Conservation (phyloP, 2,329 filamentous ascomycete genomes). For the Drechslerella dactyloides region DNA sequence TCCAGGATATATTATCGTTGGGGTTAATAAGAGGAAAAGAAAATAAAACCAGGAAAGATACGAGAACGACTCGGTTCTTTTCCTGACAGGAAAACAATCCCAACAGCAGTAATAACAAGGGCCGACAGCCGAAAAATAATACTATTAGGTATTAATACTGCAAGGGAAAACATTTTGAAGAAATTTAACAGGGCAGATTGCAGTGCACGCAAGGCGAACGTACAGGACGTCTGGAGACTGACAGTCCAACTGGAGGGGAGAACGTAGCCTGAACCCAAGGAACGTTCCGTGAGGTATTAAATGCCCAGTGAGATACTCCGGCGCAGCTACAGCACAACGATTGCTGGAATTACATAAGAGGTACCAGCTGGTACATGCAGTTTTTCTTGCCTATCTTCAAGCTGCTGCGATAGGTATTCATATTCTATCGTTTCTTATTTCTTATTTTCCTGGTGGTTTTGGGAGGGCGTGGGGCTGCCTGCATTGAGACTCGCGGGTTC, state of each 20-base stretch:
- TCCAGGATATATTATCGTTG: constrained; percentile 45
- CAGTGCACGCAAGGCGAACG: not conserved
- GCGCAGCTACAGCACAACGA: constrained; percentile 26
- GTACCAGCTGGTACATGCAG: not conserved
- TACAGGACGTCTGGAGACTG: not conserved
- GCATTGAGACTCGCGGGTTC: too few species aligned
- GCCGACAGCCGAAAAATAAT: not conserved
- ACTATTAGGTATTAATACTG: too few species aligned
- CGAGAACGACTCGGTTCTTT: constrained; percentile 23
- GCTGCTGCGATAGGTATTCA: too few species aligned
- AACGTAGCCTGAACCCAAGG: constrained; percentile 39
- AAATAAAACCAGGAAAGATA: constrained; percentile 35
- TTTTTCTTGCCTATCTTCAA: too few species aligned
- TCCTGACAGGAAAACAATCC: not conserved
- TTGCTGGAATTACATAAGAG: constrained; percentile 2
- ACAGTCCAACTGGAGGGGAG: constrained; percentile 31
- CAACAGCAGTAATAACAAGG: not conserved
- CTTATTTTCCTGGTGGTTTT: too few species aligned
- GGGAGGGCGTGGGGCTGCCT: not conserved
- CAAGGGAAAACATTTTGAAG: too few species aligned
- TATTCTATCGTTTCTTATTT: too few species aligned
- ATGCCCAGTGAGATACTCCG: constrained; percentile 50
- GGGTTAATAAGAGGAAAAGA: constrained; percentile 43
- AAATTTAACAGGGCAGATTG: not conserved
- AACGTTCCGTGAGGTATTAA: constrained; percentile 50